These are phyloP conservation scores for Wallacemonas sp. DNA, from an alignment of 208 protist species.

Conservation along the genomic window DNA sequence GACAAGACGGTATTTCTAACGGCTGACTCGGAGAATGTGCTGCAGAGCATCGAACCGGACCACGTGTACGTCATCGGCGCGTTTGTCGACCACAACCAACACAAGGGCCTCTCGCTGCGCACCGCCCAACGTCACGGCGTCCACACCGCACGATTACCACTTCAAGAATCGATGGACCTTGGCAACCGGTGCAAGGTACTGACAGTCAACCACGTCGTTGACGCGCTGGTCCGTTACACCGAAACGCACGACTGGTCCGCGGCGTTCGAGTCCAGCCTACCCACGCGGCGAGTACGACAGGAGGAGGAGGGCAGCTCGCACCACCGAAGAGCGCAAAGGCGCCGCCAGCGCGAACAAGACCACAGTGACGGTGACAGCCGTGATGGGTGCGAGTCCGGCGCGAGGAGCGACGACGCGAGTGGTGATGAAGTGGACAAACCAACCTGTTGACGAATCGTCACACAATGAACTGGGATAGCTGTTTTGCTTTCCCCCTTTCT, in stretches of 20 bases:
- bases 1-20: constrained; percentile 72
- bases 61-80: constrained; percentile 84
- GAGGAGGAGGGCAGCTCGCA: constrained; percentile 23
- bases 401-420: neutral
- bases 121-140: constrained; percentile 61
- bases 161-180: constrained; percentile 75
- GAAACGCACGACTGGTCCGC: constrained; percentile 46
- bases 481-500: too few relatives aligned
- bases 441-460: too few relatives aligned
- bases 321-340: constrained; percentile 25
- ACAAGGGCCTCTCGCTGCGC: constrained; percentile 69
- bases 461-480: too few relatives aligned
- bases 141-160: constrained; percentile 70
- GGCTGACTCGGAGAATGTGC: constrained; percentile 64
- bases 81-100: constrained; percentile 88
- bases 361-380: neutral
- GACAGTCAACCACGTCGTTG: constrained; percentile 87
- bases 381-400: too few relatives aligned
- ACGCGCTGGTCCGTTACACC: constrained; percentile 66
- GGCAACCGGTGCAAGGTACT: constrained; percentile 88
- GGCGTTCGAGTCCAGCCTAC: constrained; percentile 68
- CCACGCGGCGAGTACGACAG: constrained; percentile 58
- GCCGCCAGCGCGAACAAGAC: neutral
- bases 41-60: constrained; percentile 49
- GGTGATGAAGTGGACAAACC: neutral